Evolutionary conservation across 306 rosid species (phyloP), one percentile per base, ranked within the genome.

Genomic region (Rosa chinensis): DNA sequence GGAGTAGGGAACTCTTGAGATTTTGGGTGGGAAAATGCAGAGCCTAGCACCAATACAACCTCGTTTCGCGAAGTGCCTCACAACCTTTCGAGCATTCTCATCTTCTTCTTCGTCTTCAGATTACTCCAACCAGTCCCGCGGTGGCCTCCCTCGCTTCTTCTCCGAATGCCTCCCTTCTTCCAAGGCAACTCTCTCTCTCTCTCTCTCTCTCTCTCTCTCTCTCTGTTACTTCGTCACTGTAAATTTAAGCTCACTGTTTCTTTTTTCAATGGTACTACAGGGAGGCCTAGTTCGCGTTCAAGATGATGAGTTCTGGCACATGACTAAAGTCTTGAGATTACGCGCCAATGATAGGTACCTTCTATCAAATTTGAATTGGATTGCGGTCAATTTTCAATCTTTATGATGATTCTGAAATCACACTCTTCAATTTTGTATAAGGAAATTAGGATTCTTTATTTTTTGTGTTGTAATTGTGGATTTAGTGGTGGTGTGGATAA

Each of bases 261-360:
- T 2, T 58, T 21, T 75, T 23, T 73, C 25, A 45, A 74, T 74
- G 39, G 39, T 20, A 78, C n/a, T 82, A 81, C 90, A 92, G 98
- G 99, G 99, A 35, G 82, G 74, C 79, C 80, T 82, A 70, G 80
- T 95, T 71, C 88, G 90, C 11, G 86, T 95, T 17, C 84, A 89
- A 81, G 97, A 97, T 35, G 98, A 92, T 86, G 99, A 95, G 59
- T 87, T 95, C 77, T 91, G 96, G 97, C 99, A 95, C 78, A 92
- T 95, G 96, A 89, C 96, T 14, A 92, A 92, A 82, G 97, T 91
- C 25, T 85, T 95, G 79, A 91, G 99, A 82, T 85, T 95, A 84
- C 76, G 87, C 74, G 78, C 85, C 68, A 77, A 86, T 77, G 98
- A 89, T 73, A 90, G 98, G 99, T 95, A 87, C 75, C 75, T 35